Evolutionary conservation across 2,329 filamentous ascomycete genomes (phyloP).

Genomic region (Colletotrichum salicis): DNA sequence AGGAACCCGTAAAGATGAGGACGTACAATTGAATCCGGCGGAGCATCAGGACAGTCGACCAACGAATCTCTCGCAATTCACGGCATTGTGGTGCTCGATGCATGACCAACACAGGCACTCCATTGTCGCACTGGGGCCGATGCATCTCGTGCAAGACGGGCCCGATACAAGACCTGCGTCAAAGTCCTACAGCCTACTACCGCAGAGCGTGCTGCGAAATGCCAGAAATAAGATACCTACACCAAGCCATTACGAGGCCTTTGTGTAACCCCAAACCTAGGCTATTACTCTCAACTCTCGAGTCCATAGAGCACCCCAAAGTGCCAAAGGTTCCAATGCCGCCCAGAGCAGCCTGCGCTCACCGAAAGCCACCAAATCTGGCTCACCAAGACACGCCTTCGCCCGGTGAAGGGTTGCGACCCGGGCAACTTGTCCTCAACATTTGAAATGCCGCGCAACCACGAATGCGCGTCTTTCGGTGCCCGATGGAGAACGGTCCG

Average conservation of each 20-base stretch:
- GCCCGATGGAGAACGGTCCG: constrained; percentile 18
- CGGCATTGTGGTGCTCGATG: constrained; percentile 26
- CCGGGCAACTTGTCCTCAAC: background rate
- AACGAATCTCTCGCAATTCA: constrained; percentile 3
- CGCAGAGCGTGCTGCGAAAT: background rate
- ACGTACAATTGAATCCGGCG: background rate
- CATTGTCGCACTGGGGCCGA: constrained; percentile 13
- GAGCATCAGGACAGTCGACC: background rate
- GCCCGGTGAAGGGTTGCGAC: constrained; percentile 14
- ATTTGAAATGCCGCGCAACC: background rate
- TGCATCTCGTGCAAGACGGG: constrained; percentile 20
- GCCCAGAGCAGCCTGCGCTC: constrained; percentile 12
- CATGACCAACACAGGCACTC: constrained; percentile 27
- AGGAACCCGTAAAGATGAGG: constrained; percentile 8
- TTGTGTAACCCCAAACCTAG: constrained; percentile 27
- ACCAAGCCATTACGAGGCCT: background rate
- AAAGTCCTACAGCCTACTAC: constrained; percentile 12
- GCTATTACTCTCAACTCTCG: background rate
- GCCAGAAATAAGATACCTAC: background rate
- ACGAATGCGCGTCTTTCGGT: constrained; percentile 5
- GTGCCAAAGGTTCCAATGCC: background rate
- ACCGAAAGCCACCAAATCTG: constrained; percentile 4
- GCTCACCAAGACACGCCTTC: constrained; percentile 12
- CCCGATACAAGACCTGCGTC: constrained; percentile 32
- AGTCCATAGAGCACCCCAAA: background rate